A percentile compares a stretch with the other conserved stretches of the same genome.
These are phyloP conservation scores for Pulveroboletus sp. DNA, from an alignment of 768 basidiomycete genomes.

Conservation along the genomic window DNA sequence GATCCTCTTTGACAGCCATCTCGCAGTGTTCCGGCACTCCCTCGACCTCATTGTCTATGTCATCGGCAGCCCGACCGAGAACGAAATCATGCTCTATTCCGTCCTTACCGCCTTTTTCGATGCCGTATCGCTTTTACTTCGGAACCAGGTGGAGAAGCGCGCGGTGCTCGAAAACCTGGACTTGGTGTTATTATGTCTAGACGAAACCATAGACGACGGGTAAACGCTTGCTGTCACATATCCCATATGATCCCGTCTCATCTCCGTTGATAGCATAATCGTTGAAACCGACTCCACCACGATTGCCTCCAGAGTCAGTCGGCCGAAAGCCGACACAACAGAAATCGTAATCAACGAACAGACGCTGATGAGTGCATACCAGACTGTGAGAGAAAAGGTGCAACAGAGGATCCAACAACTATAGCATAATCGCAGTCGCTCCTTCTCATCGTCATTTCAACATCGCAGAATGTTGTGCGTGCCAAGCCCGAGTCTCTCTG, in stretches of 20 bases:
- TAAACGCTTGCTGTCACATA: conserved; percentile 38
- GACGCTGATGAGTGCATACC: conserved; percentile 89
- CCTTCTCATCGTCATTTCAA: background rate
- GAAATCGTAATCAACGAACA: conserved; percentile 99
- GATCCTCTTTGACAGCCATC: conserved; percentile 82
- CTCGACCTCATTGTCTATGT: conserved; percentile 95
- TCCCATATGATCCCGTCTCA: conserved; percentile 5
- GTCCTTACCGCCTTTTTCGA: conserved; percentile 83
- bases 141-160: conserved; percentile 93
- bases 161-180: conserved; percentile 93
- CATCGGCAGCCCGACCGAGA: conserved; percentile 81
- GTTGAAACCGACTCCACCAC: conserved; percentile 94
- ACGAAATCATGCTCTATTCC: conserved; percentile 93
- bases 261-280: conserved; percentile 63
- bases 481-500: too few relatives aligned
- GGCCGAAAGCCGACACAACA: conserved; percentile 88
- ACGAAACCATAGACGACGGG: conserved; percentile 99
- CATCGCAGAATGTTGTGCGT: background rate
- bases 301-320: conserved; percentile 91
- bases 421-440: conserved; percentile 31
- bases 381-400: conserved; percentile 82
- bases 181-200: conserved; percentile 84
- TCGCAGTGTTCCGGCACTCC: conserved; percentile 92
- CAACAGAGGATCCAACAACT: conserved; percentile 78
- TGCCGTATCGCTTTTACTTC: conserved; percentile 77